Base-by-base conservation (phyloP, 2,329 filamentous ascomycete genomes). In the Stachybotrys chlorohalonatus region DNA sequence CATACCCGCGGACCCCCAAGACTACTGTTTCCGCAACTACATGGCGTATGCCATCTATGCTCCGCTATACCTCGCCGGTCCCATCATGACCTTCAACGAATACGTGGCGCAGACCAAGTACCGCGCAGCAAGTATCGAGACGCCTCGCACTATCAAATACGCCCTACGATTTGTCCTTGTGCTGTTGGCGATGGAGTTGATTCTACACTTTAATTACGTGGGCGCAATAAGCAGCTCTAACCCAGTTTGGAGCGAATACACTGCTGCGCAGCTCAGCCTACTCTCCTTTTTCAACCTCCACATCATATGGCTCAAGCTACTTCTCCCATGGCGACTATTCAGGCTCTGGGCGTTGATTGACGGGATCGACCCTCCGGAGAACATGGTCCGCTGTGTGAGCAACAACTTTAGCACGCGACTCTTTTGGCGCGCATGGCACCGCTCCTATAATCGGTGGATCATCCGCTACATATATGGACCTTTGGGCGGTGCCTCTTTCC, bases 311-410 rank as follows among this genome's bases (percentile, higher is more conserved):
- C 80, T 99, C 50, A 99, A 99, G 70, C 84, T 99, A 1, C 84
- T 99, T 5, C 83, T 99, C 7, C 94, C 94, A 1, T 99, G 93
- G 92, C 88, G 94, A n/a, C 87, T 97, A 69, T 97, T 97, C 81
- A 89, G 95, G 5, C 83, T 99, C n/a, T 99, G 94, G 94, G 80
- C 90, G 0, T 80, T 99, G 5, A 68, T 92, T 15, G 94, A 99
- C 68, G 90, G 89, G 57, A 84, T 99, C 62, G 94, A 99, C 66
- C 90, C 94, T 0, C 93, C 94, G 0, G 94, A 99, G 73, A 99
- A 99, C 74, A 96, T 99, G 90, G 83, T 96, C 54, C 89, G 94
- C 62, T 99, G 95, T 72, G 90, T 96, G 73, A 92, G 86, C 66
- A 85, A 99, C 75, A 97, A 97, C 70, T 96, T 92, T 75, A 92